Conservation (phyloP, 2,329 filamentous ascomycete species). For the Setomelanomma holmii region DNA sequence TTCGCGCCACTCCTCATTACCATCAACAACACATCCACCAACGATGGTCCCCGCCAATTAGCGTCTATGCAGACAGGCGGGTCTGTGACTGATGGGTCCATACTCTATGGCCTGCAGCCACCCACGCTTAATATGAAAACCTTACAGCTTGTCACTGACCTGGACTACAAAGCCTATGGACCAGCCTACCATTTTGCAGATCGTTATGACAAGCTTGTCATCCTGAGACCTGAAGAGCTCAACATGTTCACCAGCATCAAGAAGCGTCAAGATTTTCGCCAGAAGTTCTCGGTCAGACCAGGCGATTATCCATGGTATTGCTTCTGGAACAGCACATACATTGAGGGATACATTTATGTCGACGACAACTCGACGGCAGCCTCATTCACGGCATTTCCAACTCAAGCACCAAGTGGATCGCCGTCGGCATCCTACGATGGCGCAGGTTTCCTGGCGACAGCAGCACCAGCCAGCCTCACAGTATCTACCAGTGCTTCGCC, state of each 20-base stretch:
- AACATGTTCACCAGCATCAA: constrained; percentile 20
- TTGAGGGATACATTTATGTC: constrained; percentile 72
- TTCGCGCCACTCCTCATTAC: constrained; percentile 43
- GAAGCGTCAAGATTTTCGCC: constrained; percentile 35
- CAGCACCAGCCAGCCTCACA: constrained; percentile 6
- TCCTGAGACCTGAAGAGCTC: constrained; percentile 55
- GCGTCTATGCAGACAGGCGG: constrained; percentile 34
- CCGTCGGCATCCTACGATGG: constrained; percentile 20
- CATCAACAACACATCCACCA: constrained; percentile 27
- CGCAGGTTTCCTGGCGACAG: constrained; percentile 10
- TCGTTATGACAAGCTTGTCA: constrained; percentile 69
- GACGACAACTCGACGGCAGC: constrained; percentile 58
- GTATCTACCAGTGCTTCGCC: constrained; percentile 7
- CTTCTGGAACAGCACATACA: constrained; percentile 71
- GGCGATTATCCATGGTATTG: constrained; percentile 73
- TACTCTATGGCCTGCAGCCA: constrained; percentile 69
- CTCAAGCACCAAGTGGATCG: constrained; percentile 28
- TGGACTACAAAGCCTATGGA: constrained; percentile 62
- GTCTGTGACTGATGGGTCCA: constrained; percentile 48
- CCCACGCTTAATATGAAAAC: constrained; percentile 58
- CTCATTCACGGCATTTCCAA: constrained; percentile 35
- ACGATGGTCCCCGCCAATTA: constrained; percentile 15
- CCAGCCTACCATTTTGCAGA: constrained; percentile 70
- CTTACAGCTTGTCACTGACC: constrained; percentile 64
- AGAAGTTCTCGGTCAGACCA: constrained; percentile 55